These are phyloP conservation scores for Fraxinus quadrangulata DNA, from an alignment of 257 asterid genomes.

Conservation along the genomic window DNA sequence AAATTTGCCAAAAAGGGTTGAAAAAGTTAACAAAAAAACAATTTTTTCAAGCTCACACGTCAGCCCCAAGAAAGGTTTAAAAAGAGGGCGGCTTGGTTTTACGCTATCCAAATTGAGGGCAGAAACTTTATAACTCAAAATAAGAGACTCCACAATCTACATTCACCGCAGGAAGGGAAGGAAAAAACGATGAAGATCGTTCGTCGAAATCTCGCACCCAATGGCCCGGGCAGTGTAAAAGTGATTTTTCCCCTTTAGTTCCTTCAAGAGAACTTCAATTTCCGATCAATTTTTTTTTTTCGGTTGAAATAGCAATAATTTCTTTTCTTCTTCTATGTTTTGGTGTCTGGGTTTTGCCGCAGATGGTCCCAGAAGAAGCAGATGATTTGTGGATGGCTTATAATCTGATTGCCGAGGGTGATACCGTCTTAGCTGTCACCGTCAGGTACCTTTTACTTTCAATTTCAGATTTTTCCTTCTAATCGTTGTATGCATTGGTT, in stretches of 20 bases:
- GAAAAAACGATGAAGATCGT: slow-evolving; percentile 66
- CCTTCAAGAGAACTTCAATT: not conserved
- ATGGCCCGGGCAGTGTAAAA: slow-evolving; percentile 95
- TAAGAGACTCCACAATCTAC: too few species aligned
- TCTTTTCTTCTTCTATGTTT: not conserved
- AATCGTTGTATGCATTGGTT: not conserved
- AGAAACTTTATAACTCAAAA: too few species aligned
- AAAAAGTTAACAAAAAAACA: too few species aligned
- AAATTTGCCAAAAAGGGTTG: too few species aligned
- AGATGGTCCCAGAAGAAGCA: slow-evolving; percentile 91
- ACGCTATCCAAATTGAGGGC: too few species aligned
- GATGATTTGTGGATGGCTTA: slow-evolving; percentile 92
- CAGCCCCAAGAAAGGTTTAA: too few species aligned
- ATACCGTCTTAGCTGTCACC: slow-evolving; percentile 66
- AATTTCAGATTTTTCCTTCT: not conserved
- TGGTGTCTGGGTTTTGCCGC: slow-evolving; percentile 28
- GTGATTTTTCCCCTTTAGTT: slow-evolving; percentile 30
- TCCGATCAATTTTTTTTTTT: not conserved
- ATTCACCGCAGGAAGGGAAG: not conserved
- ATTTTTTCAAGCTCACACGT: too few species aligned
- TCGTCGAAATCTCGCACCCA: slow-evolving; percentile 45
- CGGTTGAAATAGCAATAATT: not conserved
- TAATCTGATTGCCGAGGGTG: slow-evolving; percentile 79
- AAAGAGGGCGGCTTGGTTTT: too few species aligned
- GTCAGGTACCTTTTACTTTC: slow-evolving; percentile 52